Evolutionary conservation across 441 rosid genomes (phyloP), one percentile per base, ranked within the genome.

Genomic region (Corymbia citriodora): DNA sequence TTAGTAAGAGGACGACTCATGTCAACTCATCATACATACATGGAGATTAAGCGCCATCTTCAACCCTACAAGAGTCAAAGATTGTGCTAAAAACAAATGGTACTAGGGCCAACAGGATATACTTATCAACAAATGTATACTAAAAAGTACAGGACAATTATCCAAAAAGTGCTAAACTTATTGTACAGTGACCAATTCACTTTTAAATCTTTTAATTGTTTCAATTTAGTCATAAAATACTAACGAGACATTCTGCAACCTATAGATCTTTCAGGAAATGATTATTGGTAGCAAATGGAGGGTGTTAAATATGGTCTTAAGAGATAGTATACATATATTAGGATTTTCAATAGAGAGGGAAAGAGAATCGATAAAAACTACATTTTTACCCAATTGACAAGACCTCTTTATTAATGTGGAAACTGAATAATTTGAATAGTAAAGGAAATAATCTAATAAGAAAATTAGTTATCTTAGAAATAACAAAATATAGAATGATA

Each of bases 341-440:
- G 65, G 65, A 25, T 59, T 25, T 25, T 59, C n/a, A 59, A 59
- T 29, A 0, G 3, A 59, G 0, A 0, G 3, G 63, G n/a, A 10
- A 12, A 59, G 63, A 59, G 65, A 59, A 59, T 59, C 29, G 5
- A 25, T 59, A 59, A 59, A 59, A 29, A 23, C n/a, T 25, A 59
- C 65, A 59, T 59, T 25, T 59, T 59, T 59, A 59, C 65, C n/a
- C 65, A 4, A 59, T 59, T 9, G 25, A 1, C 15, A 59, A 10
- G 65, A 59, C n/a, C n/a, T 59, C n/a, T 59, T 10, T 25, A 10
- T 59, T 25, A 29, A 25, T 59, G n/a, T 59, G 11, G 65, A 59
- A 59, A 59, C 65, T 59, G 3, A 59, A 59, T 14, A 59, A 59
- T 59, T 23, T 59, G n/a, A 23, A 25, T 25, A 10, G 65, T 59